Percentiles rank a stretch among this genome's conserved stretches.
Conservation (phyloP, 2,329 filamentous ascomycete species). For the Diaporthe destruens region DNA sequence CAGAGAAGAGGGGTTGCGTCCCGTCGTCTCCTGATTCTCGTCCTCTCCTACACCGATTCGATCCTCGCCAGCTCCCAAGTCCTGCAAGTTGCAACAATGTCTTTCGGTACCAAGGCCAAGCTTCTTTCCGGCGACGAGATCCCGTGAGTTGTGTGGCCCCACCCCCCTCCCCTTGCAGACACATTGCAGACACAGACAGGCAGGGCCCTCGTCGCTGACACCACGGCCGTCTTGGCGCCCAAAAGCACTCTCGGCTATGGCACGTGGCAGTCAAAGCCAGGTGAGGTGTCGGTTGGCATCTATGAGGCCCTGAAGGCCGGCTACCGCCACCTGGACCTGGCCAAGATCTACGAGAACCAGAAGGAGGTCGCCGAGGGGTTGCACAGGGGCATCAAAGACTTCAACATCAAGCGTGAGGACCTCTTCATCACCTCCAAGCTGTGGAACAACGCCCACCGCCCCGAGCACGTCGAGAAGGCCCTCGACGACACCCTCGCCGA, state of each 20-base stretch:
- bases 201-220: constrained; percentile 7
- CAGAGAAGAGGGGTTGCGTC: constrained; percentile 17
- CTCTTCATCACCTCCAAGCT: constrained; percentile 78
- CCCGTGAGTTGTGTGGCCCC: constrained; percentile 54
- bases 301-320: constrained; percentile 72
- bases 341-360: constrained; percentile 74
- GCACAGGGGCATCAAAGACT: constrained; percentile 58
- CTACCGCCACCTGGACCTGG: constrained; percentile 72
- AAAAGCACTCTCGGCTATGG: constrained; percentile 55
- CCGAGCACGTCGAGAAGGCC: constrained; percentile 68
- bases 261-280: constrained; percentile 77
- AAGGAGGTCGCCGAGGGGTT: constrained; percentile 69
- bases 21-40: constrained; percentile 24
- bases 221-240: not conserved
- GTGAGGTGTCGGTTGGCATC: constrained; percentile 74
- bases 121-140: constrained; percentile 76
- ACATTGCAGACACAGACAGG: too few relatives aligned
- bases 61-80: not conserved
- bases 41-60: not conserved
- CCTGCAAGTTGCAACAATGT: constrained; percentile 63
- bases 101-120: constrained; percentile 66
- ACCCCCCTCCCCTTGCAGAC: not conserved
- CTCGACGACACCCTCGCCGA: constrained; percentile 68
- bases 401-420: constrained; percentile 66
- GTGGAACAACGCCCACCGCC: constrained; percentile 73